Conservation (phyloP, 2,329 filamentous ascomycete genomes). For the Colletotrichum liaoningense region DNA sequence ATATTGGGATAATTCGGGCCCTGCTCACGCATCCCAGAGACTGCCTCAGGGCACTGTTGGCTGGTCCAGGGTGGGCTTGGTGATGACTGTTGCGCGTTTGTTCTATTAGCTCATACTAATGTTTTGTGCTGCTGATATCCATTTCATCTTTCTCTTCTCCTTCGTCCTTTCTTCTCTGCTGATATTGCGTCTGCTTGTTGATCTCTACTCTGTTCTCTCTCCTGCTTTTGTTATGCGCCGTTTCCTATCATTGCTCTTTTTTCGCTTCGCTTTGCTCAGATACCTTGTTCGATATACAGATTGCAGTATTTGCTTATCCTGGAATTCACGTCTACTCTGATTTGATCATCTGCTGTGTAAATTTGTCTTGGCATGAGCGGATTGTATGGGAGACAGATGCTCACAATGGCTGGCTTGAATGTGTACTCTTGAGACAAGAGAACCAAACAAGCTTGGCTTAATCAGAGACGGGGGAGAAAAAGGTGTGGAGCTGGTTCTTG, state of each 20-base stretch:
- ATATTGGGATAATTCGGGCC: conserved; percentile 45
- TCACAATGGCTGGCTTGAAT: not conserved
- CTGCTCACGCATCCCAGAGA: conserved; percentile 56
- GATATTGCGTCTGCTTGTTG: conserved; percentile 45
- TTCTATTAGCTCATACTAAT: conserved; percentile 53
- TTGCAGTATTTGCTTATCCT: conserved; percentile 39
- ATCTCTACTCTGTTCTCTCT: conserved; percentile 39
- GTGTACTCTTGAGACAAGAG: not conserved
- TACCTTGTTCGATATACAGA: conserved; percentile 72
- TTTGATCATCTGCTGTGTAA: conserved; percentile 22
- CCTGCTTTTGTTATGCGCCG: conserved; percentile 5
- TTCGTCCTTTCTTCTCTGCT: conserved; percentile 41
- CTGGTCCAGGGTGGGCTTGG: conserved; percentile 62
- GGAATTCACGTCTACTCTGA: conserved; percentile 24
- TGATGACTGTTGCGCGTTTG: conserved; percentile 49
- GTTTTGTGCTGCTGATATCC: conserved; percentile 52
- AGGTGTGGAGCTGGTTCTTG: conserved; percentile 2
- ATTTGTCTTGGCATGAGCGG: conserved; percentile 2
- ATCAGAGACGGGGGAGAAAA: not conserved
- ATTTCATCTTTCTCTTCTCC: conserved; percentile 55
- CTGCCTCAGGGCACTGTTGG: conserved; percentile 57
- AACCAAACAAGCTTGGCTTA: not conserved
- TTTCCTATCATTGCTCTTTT: conserved; percentile 21
- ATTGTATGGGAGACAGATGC: not conserved
- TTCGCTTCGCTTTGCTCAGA: conserved; percentile 50